Conservation (phyloP, 495 filamentous ascomycete genomes). For the Lasiosphaeria miniovina region DNA sequence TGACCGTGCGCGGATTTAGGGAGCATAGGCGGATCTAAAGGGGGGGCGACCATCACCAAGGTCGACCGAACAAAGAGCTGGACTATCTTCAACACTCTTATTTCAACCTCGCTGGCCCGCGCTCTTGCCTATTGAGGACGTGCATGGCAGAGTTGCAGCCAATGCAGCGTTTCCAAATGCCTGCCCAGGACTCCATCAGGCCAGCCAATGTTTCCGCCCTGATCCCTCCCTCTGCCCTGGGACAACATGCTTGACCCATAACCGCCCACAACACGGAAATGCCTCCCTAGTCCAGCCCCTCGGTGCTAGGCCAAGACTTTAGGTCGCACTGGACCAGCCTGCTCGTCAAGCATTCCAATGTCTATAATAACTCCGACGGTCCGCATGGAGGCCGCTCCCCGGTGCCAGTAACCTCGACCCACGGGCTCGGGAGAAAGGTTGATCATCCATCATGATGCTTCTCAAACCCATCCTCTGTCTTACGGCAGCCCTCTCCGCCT, state of each 20-base stretch:
- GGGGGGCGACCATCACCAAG: no score
- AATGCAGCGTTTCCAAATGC: background rate
- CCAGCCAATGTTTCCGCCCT: no score
- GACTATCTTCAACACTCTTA: background rate
- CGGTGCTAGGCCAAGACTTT: background rate
- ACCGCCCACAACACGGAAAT: background rate
- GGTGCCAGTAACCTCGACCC: background rate
- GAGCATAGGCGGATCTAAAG: background rate
- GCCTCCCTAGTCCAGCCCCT: background rate
- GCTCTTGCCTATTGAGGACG: background rate
- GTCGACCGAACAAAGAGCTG: background rate
- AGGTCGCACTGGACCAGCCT: background rate
- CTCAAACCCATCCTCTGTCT: slow-evolving; percentile 2
- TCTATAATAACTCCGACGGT: slow-evolving; percentile 2
- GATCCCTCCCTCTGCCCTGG: no score
- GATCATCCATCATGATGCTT: slow-evolving; percentile 8
- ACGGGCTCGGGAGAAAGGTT: background rate
- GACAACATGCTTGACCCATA: background rate
- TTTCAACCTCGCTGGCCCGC: slow-evolving; percentile 1
- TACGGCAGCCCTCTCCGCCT: slow-evolving; percentile 9
- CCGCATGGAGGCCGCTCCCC: background rate
- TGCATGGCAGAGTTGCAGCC: slow-evolving; percentile 5
- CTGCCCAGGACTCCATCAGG: background rate
- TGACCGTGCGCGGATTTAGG: background rate
- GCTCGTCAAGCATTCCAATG: background rate